Evolutionary conservation across 169 alveolate species (phyloP).

Genomic region (Cryptosporidium tyzzeri): DNA sequence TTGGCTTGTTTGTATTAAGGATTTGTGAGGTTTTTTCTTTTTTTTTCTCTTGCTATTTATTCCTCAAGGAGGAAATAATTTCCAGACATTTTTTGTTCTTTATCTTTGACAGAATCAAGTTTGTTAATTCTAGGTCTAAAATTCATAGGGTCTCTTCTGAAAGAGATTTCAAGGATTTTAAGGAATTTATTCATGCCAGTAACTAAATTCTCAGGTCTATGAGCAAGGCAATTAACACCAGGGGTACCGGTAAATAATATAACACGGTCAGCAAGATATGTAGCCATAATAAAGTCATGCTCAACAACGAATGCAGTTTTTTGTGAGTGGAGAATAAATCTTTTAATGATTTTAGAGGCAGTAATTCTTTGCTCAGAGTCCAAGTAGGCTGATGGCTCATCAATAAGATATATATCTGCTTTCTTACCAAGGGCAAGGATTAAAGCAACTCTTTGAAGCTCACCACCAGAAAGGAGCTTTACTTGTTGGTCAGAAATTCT

Average conservation of each 20-base stretch:
- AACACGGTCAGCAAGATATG: slow-evolving; percentile 99
- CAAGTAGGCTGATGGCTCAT: slow-evolving; percentile 99
- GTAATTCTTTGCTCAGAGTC: slow-evolving; percentile 99
- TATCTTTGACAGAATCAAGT: slow-evolving; percentile 96
- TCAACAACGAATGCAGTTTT: slow-evolving; percentile 99
- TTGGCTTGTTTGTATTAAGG: background rate
- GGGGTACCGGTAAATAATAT: slow-evolving; percentile 98
- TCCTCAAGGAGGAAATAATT: slow-evolving; percentile 95
- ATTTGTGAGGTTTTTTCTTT: background rate
- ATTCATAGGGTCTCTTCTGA: slow-evolving; percentile 98
- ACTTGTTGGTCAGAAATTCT: slow-evolving; percentile 95
- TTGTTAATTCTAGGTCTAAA: slow-evolving; percentile 99
- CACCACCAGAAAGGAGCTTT: slow-evolving; percentile 98
- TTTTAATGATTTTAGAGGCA: slow-evolving; percentile 98
- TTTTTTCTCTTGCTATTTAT: background rate
- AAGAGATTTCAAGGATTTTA: slow-evolving; percentile 95
- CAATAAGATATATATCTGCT: slow-evolving; percentile 98
- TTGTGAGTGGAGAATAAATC: slow-evolving; percentile 97
- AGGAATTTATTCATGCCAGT: slow-evolving; percentile 96
- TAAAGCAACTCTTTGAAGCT: slow-evolving; percentile 97
- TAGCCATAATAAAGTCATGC: slow-evolving; percentile 99
- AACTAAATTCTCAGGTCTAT: slow-evolving; percentile 90
- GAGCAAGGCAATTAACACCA: slow-evolving; percentile 91
- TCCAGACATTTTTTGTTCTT: slow-evolving; percentile 98
- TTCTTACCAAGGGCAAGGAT: slow-evolving; percentile 97